These are phyloP conservation scores for Dothiorella sarmentorum DNA, from an alignment of 2,329 filamentous ascomycete genomes.

Conservation along the genomic window DNA sequence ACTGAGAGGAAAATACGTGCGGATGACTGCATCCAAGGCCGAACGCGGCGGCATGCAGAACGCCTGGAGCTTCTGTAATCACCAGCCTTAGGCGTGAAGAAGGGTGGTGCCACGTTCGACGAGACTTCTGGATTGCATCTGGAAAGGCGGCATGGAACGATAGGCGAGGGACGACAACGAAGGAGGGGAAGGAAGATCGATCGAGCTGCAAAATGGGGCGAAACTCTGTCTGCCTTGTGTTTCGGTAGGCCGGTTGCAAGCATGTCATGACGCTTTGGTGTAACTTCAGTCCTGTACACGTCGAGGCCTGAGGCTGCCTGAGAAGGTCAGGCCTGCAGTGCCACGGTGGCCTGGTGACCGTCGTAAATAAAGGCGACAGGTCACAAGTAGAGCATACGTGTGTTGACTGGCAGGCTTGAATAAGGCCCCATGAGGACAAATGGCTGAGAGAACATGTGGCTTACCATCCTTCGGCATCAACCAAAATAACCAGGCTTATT, in stretches of 20 bases:
- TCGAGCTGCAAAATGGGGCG: not conserved
- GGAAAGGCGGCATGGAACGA: too few relatives aligned
- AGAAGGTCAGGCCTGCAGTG: not conserved
- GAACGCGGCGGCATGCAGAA: not conserved
- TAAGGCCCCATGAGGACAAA: not conserved
- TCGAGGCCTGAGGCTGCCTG: slow-evolving; percentile 8
- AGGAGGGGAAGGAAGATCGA: too few relatives aligned
- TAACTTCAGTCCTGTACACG: not conserved
- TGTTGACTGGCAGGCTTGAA: not conserved
- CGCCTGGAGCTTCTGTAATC: not conserved
- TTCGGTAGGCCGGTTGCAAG: not conserved
- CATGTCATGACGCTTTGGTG: not conserved
- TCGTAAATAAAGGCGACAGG: not conserved
- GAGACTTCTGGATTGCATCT: not conserved
- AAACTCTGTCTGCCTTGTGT: not conserved
- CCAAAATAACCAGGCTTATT: slow-evolving; percentile 5
- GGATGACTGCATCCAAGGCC: not conserved
- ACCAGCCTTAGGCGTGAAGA: not conserved
- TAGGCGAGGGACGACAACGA: too few relatives aligned
- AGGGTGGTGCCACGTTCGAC: not conserved
- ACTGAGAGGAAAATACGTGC: not conserved
- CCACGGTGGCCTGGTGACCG: not conserved
- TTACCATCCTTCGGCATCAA: not conserved
- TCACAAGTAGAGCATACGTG: not conserved
- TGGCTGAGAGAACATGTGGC: slow-evolving; percentile 7